A percentile compares a stretch with the other conserved stretches of the same genome.
Conservation (phyloP, 495 filamentous ascomycete genomes). For the Aspergillus asperescens region DNA sequence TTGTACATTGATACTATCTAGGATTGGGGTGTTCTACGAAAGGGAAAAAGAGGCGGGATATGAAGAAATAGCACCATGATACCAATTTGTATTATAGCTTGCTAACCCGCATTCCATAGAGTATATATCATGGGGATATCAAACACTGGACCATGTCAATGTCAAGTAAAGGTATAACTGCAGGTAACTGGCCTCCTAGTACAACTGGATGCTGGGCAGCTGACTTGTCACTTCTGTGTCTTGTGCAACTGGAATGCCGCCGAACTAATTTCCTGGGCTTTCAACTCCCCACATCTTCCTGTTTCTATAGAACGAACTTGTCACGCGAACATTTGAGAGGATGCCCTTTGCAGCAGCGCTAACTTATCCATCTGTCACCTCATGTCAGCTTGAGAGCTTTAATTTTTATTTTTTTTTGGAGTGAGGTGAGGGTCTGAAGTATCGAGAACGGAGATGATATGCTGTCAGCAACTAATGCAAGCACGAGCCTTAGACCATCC, state of each 20-base stretch:
- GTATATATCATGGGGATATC: neutral
- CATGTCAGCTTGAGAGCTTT: neutral
- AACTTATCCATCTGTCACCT: too few relatives aligned
- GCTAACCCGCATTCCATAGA: neutral
- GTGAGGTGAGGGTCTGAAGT: neutral
- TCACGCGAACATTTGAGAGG: too few relatives aligned
- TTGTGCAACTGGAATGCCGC: neutral
- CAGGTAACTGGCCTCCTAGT: neutral
- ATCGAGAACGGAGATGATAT: neutral
- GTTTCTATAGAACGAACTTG: too few relatives aligned
- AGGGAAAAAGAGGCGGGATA: neutral
- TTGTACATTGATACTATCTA: neutral
- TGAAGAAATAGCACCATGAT: conserved; percentile 1
- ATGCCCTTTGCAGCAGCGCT: too few relatives aligned
- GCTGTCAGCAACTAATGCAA: conserved; percentile 2
- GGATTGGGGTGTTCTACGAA: neutral
- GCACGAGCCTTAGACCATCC: neutral
- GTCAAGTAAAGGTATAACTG: neutral
- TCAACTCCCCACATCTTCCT: too few relatives aligned
- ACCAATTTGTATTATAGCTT: conserved; percentile 7
- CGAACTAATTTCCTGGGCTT: too few relatives aligned
- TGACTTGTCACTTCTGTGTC: too few relatives aligned
- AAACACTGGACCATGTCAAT: neutral
- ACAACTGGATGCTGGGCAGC: neutral
- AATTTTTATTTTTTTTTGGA: neutral